These are phyloP conservation scores for Hypholoma sublateritium DNA, from an alignment of 768 basidiomycete genomes.

Conservation along the genomic window DNA sequence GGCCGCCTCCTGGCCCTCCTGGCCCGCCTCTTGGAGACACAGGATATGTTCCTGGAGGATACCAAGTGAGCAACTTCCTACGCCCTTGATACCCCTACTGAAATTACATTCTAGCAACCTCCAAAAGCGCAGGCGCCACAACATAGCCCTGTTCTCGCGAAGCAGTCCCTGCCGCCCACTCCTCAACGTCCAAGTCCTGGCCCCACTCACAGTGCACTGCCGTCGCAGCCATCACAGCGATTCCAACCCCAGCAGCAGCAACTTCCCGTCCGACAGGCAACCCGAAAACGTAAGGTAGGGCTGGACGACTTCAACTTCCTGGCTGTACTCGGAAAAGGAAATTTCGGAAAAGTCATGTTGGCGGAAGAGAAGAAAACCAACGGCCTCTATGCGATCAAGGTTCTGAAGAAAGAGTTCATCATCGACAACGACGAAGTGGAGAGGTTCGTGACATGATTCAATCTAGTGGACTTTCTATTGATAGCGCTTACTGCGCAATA, in stretches of 20 bases:
- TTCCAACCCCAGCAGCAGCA: slow-evolving; percentile 30
- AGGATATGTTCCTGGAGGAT: slow-evolving; percentile 35
- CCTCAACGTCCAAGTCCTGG: slow-evolving; percentile 24
- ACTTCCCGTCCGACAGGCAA: slow-evolving; percentile 40
- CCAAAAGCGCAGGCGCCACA: slow-evolving; percentile 19
- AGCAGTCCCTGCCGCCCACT: slow-evolving; percentile 26
- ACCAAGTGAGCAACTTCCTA: slow-evolving; percentile 23
- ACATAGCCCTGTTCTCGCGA: slow-evolving; percentile 20
- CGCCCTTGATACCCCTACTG: background rate
- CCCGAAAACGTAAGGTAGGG: slow-evolving; percentile 83
- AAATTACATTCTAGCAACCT: slow-evolving; percentile 4
- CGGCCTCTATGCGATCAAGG: slow-evolving; percentile 96
- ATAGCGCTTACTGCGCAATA: slow-evolving; percentile 27
- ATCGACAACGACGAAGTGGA: slow-evolving; percentile 99
- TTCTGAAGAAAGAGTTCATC: slow-evolving; percentile 99
- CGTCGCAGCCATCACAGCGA: slow-evolving; percentile 15
- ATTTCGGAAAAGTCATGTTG: slow-evolving; percentile 99
- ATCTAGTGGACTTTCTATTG: background rate
- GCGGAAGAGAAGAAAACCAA: slow-evolving; percentile 96
- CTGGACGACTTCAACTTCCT: slow-evolving; percentile 99
- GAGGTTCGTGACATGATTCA: slow-evolving; percentile 54
- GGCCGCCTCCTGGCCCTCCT: slow-evolving; percentile 19
- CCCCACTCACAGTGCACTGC: slow-evolving; percentile 17
- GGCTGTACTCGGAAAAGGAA: slow-evolving; percentile 97
- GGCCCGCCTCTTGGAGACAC: slow-evolving; percentile 24